Percentiles rank a stretch among this genome's conserved stretches.
Evolutionary conservation across 371 early-diverging fungal species (phyloP).

Genomic region (Globomyces sp.): DNA sequence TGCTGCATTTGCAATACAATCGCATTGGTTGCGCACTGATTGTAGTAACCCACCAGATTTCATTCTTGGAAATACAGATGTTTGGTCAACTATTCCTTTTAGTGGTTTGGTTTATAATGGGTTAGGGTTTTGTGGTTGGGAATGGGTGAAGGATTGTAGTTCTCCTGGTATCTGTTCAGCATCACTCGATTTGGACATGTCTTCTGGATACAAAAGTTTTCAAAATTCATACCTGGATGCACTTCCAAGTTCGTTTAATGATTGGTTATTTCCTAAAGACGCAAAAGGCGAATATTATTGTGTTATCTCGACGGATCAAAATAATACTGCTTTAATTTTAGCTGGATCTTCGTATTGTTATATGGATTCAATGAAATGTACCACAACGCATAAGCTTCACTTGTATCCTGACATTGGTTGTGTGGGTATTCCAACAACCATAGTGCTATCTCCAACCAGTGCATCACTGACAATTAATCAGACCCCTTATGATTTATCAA

Average conservation of each 20-base stretch:
- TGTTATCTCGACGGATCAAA: not conserved
- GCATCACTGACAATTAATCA: too few species aligned
- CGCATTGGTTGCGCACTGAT: not conserved
- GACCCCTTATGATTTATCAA: not conserved
- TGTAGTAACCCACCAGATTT: not conserved
- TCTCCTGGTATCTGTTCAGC: slow-evolving; percentile 7
- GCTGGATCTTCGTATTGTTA: not conserved
- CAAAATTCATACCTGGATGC: slow-evolving; percentile 4
- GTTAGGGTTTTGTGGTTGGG: not conserved
- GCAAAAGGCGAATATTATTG: not conserved
- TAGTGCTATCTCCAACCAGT: not conserved
- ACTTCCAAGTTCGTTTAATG: not conserved
- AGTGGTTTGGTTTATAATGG: not conserved
- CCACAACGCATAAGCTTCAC: not conserved
- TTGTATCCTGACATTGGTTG: not conserved
- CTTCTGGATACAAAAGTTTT: not conserved
- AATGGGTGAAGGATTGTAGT: slow-evolving; percentile 2
- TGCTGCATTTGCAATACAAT: slow-evolving; percentile 8
- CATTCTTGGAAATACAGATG: not conserved
- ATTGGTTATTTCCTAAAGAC: not conserved
- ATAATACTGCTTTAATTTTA: not conserved
- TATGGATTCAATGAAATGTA: not conserved
- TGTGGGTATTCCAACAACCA: not conserved
- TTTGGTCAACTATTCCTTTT: slow-evolving; percentile 2
- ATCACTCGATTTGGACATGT: not conserved